Evolutionary conservation across 2,329 filamentous ascomycete species (phyloP).

Genomic region (Xylaria polymorpha): DNA sequence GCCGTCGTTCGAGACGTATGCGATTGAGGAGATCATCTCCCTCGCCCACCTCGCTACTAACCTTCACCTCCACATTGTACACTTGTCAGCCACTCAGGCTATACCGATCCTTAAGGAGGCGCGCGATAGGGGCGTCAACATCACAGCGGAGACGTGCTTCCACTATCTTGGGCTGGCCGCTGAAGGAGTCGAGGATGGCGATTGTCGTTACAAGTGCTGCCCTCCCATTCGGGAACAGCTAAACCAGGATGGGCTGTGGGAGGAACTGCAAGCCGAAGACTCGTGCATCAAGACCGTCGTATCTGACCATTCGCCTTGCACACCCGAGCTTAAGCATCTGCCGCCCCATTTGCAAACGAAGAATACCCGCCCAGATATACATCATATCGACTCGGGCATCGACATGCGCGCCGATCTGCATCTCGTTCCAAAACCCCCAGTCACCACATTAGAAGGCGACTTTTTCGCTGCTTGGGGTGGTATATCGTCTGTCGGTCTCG

Average conservation of each 20-base stretch:
- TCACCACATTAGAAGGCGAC: constrained; percentile 71
- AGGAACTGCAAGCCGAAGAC: constrained; percentile 75
- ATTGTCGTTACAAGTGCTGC: constrained; percentile 95
- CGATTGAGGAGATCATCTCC: constrained; percentile 86
- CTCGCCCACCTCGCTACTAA: constrained; percentile 82
- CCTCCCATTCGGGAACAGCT: constrained; percentile 84
- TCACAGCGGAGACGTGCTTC: constrained; percentile 95
- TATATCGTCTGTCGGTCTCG: constrained; percentile 92
- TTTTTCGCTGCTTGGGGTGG: constrained; percentile 98
- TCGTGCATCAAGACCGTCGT: constrained; percentile 93
- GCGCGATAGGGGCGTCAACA: constrained; percentile 77
- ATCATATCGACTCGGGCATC: constrained; percentile 65
- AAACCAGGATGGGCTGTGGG: constrained; percentile 90
- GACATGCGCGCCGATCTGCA: constrained; percentile 57
- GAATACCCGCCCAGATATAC: constrained; percentile 52
- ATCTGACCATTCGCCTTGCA: constrained; percentile 96
- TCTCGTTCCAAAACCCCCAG: constrained; percentile 51
- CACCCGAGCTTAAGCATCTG: constrained; percentile 90
- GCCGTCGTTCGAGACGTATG: constrained; percentile 89
- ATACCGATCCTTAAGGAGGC: constrained; percentile 84
- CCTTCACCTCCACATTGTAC: constrained; percentile 91
- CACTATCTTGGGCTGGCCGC: constrained; percentile 89
- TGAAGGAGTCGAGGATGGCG: constrained; percentile 83
- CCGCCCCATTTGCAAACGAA: constrained; percentile 73
- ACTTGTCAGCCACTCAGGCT: constrained; percentile 88